Percentiles rank a stretch among this genome's conserved stretches.
Conservation (phyloP, 768 basidiomycete genomes). For the Baorangia bicolor region DNA sequence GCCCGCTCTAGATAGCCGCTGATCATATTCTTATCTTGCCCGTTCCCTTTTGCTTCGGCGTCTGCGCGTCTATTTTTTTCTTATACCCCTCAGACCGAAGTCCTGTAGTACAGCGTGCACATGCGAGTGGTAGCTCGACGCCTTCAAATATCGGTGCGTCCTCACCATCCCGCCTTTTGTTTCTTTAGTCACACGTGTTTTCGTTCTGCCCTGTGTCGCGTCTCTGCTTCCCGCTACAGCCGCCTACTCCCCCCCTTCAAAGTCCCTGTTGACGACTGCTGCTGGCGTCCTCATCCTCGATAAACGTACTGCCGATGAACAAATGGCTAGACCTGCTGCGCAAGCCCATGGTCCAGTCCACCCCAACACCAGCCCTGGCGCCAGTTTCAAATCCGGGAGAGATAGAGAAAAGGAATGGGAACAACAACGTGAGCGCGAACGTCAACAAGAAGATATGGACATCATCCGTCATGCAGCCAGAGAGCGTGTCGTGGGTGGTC, state of each 20-base stretch:
- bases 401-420: slow-evolving; percentile 31
- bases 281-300: slow-evolving; percentile 30
- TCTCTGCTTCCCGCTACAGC: slow-evolving; percentile 8
- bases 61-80: slow-evolving; percentile 13
- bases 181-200: slow-evolving; percentile 5
- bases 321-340: slow-evolving; percentile 24
- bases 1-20: neutral
- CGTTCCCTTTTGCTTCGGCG: neutral
- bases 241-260: slow-evolving; percentile 30
- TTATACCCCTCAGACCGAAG: slow-evolving; percentile 25
- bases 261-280: slow-evolving; percentile 25
- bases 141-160: slow-evolving; percentile 28
- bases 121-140: slow-evolving; percentile 24
- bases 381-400: slow-evolving; percentile 22
- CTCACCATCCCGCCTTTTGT: neutral
- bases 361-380: slow-evolving; percentile 22
- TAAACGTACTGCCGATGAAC: slow-evolving; percentile 31
- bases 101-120: slow-evolving; percentile 28
- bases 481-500: slow-evolving; percentile 20
- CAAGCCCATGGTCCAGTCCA: slow-evolving; percentile 19
- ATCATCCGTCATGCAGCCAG: slow-evolving; percentile 24
- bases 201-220: neutral
- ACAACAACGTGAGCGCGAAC: slow-evolving; percentile 27
- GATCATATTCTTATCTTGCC: slow-evolving; percentile 1
- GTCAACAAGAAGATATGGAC: slow-evolving; percentile 30